These are phyloP conservation scores for Lentinus tigrinus DNA, from an alignment of 768 basidiomycete species.

Conservation along the genomic window DNA sequence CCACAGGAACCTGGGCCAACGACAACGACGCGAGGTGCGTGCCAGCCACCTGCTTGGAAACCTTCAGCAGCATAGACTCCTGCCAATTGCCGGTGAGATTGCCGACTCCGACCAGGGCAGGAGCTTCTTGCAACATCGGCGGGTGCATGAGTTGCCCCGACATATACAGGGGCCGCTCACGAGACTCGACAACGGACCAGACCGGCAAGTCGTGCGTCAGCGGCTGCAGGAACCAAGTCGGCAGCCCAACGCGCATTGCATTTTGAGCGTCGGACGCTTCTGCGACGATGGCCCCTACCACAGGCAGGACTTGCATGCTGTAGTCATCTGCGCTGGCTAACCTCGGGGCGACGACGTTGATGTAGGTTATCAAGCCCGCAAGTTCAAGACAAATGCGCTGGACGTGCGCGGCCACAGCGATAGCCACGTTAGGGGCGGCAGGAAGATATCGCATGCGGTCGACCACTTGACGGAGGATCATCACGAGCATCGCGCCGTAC, in stretches of 20 bases:
- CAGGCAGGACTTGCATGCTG: background rate
- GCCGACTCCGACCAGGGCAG: background rate
- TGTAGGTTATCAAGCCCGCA: background rate
- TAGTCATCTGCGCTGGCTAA: background rate
- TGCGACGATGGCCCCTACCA: background rate
- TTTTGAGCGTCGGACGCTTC: background rate
- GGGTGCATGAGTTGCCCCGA: background rate
- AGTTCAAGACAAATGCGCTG: constrained; percentile 2
- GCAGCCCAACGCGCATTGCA: background rate
- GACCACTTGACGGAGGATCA: background rate
- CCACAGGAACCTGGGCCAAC: background rate
- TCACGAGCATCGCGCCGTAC: background rate
- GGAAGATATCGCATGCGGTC: constrained; percentile 2
- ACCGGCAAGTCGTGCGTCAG: background rate
- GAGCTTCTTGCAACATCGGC: background rate
- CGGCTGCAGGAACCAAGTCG: constrained; percentile 1
- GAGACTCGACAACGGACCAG: background rate
- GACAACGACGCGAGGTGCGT: background rate
- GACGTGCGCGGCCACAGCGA: constrained; percentile 1
- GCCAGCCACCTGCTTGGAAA: background rate
- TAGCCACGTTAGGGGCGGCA: background rate
- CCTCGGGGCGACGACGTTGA: background rate
- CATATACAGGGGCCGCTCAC: background rate
- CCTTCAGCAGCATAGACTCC: background rate
- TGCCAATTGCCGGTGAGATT: background rate